A percentile compares a stretch with the other conserved stretches of the same genome.
Conservation (phyloP, 768 basidiomycete species). For the Clavulina sp. region DNA sequence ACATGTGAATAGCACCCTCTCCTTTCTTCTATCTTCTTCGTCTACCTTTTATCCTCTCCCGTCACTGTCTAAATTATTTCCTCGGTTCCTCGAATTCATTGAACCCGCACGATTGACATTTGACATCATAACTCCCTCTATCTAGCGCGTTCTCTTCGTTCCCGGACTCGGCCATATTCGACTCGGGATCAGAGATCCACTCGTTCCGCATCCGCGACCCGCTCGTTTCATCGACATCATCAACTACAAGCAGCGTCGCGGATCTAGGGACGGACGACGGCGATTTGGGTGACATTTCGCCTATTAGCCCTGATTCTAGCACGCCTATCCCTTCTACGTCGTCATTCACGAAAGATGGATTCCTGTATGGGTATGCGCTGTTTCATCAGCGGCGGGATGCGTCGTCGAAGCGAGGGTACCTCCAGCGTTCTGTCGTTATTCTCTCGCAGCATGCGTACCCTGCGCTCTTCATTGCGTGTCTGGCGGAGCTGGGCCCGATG, state of each 20-base stretch:
- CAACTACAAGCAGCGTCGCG: too few relatives aligned
- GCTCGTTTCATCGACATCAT: constrained; percentile 11
- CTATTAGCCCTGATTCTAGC: constrained; percentile 12
- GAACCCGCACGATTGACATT: neutral
- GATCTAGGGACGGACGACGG: too few relatives aligned
- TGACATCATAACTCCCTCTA: constrained; percentile 6
- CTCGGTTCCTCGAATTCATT: neutral
- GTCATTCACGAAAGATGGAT: constrained; percentile 38
- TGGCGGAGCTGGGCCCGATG: constrained; percentile 57
- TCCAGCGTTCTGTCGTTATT: constrained; percentile 71
- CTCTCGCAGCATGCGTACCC: constrained; percentile 68
- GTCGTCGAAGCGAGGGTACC: constrained; percentile 57
- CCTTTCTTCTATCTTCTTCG: too few relatives aligned
- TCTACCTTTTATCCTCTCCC: too few relatives aligned
- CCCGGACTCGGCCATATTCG: constrained; percentile 73
- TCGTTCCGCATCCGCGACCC: constrained; percentile 65
- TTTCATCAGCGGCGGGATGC: constrained; percentile 56
- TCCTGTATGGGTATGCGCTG: constrained; percentile 59
- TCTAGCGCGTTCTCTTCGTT: constrained; percentile 79
- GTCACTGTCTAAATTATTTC: neutral
- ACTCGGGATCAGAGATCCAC: constrained; percentile 68
- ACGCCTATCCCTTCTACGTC: constrained; percentile 14
- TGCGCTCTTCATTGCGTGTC: constrained; percentile 51
- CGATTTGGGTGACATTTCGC: neutral
- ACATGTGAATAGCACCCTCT: constrained; percentile 42